Base-by-base conservation (phyloP, 2,329 filamentous ascomycete genomes). In the Alternaria incomplexa region DNA sequence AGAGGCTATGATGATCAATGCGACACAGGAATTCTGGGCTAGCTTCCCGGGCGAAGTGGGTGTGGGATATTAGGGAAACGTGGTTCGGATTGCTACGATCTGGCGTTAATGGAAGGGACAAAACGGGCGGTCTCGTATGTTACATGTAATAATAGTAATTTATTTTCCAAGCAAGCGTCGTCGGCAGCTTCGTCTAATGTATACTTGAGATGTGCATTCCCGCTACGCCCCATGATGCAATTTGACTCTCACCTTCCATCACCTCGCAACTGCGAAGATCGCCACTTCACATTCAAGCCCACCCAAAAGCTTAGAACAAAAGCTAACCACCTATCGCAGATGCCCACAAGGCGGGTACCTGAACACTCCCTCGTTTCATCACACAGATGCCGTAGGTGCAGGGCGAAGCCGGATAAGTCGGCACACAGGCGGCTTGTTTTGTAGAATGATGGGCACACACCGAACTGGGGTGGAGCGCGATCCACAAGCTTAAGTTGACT, bases 1-100 rank as follows among this genome's bases (percentile, higher is more conserved):
- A 48, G 77, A 80, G 46, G 75, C 77, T n/a, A 75, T 79, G 58
- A 77, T 80, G 69, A 75, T 77, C 56, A 77, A 72, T 57, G 77
- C 77, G 9, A 80, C 79, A 26, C 77, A 80, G 58, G 79, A 80
- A 7, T 81, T 81, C 43, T 81, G 79, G 78, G 77, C 71, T 13
- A 75, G 74, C 22, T 80, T 81, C 51, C 78, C 78, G 0, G 78
- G 79, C 5, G 78, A 81, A 54, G 79, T 80, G 6, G 78, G 77
- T 17, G 75, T 74, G 20, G 76, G 73, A 5, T 77, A 74, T 60
- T 26, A 61, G 53, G 44, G 52, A 28, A 6, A 52, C 15, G 28
- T 15, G 20, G 20, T 23, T 40, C 15, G 20, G 20, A 22, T 23
- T 52, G 48, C 17, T 52, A 52, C 3, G 48, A 40, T 40, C n/a